Percentiles rank a stretch among this genome's conserved stretches.
These are phyloP conservation scores for Neopestalotiopsis sp. DNA, from an alignment of 2,329 filamentous ascomycete genomes.

Conservation along the genomic window DNA sequence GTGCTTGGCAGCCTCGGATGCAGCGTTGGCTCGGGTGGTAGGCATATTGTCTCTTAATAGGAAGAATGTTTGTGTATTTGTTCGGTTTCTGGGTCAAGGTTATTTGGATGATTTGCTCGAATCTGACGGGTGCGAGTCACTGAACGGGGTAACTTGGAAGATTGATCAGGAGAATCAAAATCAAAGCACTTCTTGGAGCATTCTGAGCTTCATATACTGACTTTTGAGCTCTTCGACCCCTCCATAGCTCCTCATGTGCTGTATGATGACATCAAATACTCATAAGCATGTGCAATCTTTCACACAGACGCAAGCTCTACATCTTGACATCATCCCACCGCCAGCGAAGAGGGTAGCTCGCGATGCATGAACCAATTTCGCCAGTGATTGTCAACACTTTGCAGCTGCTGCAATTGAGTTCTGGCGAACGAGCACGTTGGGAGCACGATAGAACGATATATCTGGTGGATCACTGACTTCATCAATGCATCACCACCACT, in stretches of 20 bases:
- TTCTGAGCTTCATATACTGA: slow-evolving; percentile 2
- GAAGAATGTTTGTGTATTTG: neutral
- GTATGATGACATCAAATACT: slow-evolving; percentile 7
- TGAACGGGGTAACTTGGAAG: neutral
- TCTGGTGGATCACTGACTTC: neutral
- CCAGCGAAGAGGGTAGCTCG: neutral
- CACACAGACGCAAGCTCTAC: neutral
- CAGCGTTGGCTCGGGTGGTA: neutral
- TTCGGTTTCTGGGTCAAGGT: neutral
- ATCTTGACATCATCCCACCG: slow-evolving; percentile 8
- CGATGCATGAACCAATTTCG: neutral
- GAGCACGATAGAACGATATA: neutral
- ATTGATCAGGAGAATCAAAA: neutral
- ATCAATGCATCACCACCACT: slow-evolving; percentile 1
- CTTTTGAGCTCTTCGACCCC: neutral
- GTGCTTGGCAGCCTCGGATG: slow-evolving; percentile 6
- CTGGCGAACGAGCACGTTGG: neutral
- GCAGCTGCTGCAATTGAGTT: neutral
- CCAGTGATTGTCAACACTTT: neutral
- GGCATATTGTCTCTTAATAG: neutral
- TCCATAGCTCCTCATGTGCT: neutral
- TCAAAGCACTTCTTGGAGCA: neutral
- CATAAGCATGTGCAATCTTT: neutral
- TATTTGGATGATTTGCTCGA: neutral
- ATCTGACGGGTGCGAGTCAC: neutral